Conservation (phyloP, 306 rosid species). For the Acacia acuminata region DNA sequence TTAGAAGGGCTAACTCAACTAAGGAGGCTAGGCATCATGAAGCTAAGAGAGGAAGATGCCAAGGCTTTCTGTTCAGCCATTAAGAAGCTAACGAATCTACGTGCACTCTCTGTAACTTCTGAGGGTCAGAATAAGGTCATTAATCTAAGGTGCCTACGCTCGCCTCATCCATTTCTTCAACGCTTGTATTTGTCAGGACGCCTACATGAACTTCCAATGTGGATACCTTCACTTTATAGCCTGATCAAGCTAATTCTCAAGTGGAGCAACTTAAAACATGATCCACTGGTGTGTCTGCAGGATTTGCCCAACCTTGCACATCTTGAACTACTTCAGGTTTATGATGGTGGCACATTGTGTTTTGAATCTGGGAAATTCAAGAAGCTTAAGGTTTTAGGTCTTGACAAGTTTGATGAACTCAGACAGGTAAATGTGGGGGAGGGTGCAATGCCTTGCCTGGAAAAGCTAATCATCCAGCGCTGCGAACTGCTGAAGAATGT, state of each 20-base stretch:
- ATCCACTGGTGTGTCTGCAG: conserved; percentile 42
- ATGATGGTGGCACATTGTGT: conserved; percentile 49
- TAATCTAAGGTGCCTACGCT: conserved; percentile 39
- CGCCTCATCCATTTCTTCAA: conserved; percentile 48
- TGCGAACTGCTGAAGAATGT: conserved; percentile 48
- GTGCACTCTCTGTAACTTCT: conserved; percentile 37
- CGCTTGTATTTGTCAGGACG: conserved; percentile 44
- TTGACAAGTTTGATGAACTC: conserved; percentile 60
- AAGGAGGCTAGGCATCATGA: conserved; percentile 44
- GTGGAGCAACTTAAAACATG: conserved; percentile 45
- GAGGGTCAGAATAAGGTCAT: conserved; percentile 41
- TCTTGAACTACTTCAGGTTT: conserved; percentile 56
- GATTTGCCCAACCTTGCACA: conserved; percentile 50
- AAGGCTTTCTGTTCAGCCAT: conserved; percentile 47
- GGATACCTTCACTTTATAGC: conserved; percentile 44
- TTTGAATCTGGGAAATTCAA: conserved; percentile 53
- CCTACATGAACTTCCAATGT: conserved; percentile 42
- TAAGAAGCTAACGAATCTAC: conserved; percentile 42
- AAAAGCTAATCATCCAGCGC: conserved; percentile 56
- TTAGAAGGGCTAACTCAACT: conserved; percentile 43
- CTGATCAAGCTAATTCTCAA: conserved; percentile 37
- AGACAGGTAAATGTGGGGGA: conserved; percentile 43
- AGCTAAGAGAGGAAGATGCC: conserved; percentile 48
- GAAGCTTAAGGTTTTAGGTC: conserved; percentile 63
- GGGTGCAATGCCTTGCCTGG: conserved; percentile 66